These are phyloP conservation scores for Oidiodendron maius DNA, from an alignment of 495 filamentous ascomycete genomes.

Conservation along the genomic window DNA sequence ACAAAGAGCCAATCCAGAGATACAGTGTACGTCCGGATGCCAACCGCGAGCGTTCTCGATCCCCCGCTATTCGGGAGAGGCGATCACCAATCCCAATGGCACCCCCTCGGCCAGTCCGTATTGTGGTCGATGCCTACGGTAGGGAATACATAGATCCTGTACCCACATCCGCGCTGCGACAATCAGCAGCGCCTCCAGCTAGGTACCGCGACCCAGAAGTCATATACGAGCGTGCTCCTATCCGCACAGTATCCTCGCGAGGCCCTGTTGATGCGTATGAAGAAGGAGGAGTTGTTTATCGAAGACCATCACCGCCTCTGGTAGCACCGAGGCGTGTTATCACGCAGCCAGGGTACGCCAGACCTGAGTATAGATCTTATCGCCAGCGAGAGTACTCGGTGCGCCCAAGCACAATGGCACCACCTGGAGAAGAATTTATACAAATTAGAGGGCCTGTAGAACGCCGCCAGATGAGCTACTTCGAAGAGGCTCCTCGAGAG, in stretches of 20 bases:
- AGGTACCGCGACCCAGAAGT: constrained; percentile 36
- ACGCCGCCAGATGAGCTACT: constrained; percentile 23
- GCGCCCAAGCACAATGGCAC: constrained; percentile 29
- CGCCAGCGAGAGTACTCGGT: constrained; percentile 43
- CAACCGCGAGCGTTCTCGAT: constrained; percentile 52
- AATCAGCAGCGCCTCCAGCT: constrained; percentile 35
- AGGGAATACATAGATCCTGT: constrained; percentile 59
- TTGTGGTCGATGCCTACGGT: constrained; percentile 66
- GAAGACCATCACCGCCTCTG: constrained; percentile 28
- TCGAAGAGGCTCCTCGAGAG: constrained; percentile 43
- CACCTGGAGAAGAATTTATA: constrained; percentile 30
- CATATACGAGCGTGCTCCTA: constrained; percentile 40
- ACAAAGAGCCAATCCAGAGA: constrained; percentile 40
- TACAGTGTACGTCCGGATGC: constrained; percentile 36
- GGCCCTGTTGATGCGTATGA: constrained; percentile 40
- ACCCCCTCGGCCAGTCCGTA: constrained; percentile 47
- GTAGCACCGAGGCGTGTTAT: constrained; percentile 40
- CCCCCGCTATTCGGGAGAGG: constrained; percentile 48
- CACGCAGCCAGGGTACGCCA: constrained; percentile 45
- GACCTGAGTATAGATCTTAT: constrained; percentile 34
- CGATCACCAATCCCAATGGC: constrained; percentile 45
- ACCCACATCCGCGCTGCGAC: constrained; percentile 32
- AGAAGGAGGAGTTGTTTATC: constrained; percentile 41
- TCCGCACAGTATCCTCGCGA: constrained; percentile 43
- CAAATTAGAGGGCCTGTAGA: constrained; percentile 31